These are phyloP conservation scores for Paraphoma sp. DNA, from an alignment of 2,329 filamentous ascomycete genomes.

Conservation along the genomic window DNA sequence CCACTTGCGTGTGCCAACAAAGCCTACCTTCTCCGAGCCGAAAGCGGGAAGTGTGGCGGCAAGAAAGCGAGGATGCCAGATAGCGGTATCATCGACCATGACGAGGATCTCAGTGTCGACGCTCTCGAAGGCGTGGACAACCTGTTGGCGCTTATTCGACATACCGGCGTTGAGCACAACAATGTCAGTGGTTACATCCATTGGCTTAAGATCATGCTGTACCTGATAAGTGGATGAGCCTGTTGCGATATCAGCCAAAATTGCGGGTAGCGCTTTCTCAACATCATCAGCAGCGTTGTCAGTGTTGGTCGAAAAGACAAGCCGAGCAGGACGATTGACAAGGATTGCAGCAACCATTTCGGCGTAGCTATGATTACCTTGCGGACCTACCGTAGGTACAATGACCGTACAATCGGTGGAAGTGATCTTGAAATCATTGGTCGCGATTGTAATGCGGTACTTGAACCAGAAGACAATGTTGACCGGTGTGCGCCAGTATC, in stretches of 20 bases:
- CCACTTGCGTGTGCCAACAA: conserved; percentile 34
- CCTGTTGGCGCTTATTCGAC: conserved; percentile 29
- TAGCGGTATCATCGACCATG: conserved; percentile 27
- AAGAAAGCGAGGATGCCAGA: conserved; percentile 25
- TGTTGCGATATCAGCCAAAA: conserved; percentile 4
- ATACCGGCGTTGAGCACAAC: conserved; percentile 9
- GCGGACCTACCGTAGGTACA: conserved; percentile 24
- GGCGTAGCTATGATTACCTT: conserved; percentile 5
- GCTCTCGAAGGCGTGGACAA: conserved; percentile 10
- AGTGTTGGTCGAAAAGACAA: conserved; percentile 28
- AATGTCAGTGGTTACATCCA: conserved; percentile 2
- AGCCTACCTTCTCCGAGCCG: conserved; percentile 17
- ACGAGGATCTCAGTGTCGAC: conserved; percentile 17
- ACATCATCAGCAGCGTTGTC: conserved; percentile 3
- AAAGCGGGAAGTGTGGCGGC: conserved; percentile 24
- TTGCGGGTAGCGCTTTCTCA: background rate
- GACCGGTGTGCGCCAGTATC: conserved; percentile 25
- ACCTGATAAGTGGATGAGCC: conserved; percentile 15
- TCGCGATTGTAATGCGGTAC: conserved; percentile 13
- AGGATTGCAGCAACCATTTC: conserved; percentile 21
- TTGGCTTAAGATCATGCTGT: conserved; percentile 1
- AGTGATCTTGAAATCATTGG: background rate
- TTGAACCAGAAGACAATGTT: conserved; percentile 22
- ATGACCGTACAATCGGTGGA: conserved; percentile 24
- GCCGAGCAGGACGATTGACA: conserved; percentile 13